Evolutionary conservation across 1,284 basidiomycete species (phyloP).

Genomic region (Ceratobasidium sp.): DNA sequence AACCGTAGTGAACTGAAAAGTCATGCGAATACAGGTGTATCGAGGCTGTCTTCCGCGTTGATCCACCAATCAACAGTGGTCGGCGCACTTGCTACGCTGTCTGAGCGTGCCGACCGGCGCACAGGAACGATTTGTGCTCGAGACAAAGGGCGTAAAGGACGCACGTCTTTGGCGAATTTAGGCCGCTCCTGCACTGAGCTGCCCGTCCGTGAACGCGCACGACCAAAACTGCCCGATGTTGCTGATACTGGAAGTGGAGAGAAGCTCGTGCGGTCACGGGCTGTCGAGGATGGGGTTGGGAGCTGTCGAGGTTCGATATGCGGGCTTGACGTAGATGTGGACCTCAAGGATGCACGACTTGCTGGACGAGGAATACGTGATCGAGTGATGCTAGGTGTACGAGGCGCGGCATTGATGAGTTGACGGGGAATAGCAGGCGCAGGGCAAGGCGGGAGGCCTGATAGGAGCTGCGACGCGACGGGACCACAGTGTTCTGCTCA

Average conservation of each 20-base stretch:
- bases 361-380: conserved; percentile 26
- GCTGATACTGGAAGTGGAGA: background rate
- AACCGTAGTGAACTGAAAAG: background rate
- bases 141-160: conserved; percentile 14
- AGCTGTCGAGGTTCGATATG: conserved; percentile 14
- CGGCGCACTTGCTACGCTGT: conserved; percentile 10
- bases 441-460: background rate
- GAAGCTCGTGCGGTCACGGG: background rate
- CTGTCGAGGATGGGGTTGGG: conserved; percentile 16
- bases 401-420: background rate
- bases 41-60: background rate
- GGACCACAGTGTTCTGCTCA: background rate
- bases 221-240: background rate
- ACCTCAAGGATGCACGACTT: conserved; percentile 15
- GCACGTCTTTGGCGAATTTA: background rate
- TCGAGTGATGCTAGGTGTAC: background rate
- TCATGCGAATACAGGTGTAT: conserved; percentile 13
- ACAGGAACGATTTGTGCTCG: conserved; percentile 8
- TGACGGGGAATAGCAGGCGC: background rate
- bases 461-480: background rate
- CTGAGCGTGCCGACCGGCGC: conserved; percentile 7
- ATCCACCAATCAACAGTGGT: background rate
- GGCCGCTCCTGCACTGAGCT: conserved; percentile 10
- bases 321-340: background rate
- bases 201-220: conserved; percentile 3